Percentiles rank a stretch among this genome's conserved stretches.
phyloP scores from a whole-genome alignment of 2,329 filamentous ascomycete genomes.

The Microsporum audouinii region DNA sequence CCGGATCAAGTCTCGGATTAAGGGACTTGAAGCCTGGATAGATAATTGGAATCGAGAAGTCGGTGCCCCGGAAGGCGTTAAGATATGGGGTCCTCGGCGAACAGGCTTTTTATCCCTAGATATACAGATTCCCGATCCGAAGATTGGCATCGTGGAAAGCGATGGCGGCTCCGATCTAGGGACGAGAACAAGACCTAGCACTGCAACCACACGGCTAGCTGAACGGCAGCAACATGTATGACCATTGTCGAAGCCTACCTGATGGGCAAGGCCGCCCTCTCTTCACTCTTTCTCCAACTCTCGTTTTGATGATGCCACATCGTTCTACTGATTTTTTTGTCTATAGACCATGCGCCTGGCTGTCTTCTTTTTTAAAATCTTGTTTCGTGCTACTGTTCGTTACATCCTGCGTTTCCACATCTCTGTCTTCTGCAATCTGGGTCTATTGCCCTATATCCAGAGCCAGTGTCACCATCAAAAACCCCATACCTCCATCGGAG shows the following conservation, averaged over 20 bases:
- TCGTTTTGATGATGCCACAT: background rate
- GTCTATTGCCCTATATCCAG: background rate
- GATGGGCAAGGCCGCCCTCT: background rate
- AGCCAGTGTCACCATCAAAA: background rate
- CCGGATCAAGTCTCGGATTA: slow-evolving; percentile 59
- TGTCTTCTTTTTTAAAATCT: background rate
- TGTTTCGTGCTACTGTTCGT: background rate
- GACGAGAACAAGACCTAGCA: slow-evolving; percentile 27
- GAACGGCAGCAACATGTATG: background rate
- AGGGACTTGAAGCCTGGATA: slow-evolving; percentile 65
- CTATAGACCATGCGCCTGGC: background rate
- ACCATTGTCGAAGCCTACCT: background rate
- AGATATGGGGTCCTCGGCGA: slow-evolving; percentile 63
- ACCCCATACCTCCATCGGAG: background rate
- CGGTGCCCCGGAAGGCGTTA: slow-evolving; percentile 51
- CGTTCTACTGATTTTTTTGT: slow-evolving; percentile 1
- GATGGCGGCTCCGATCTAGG: slow-evolving; percentile 26
- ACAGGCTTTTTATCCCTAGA: slow-evolving; percentile 71
- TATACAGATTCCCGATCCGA: slow-evolving; percentile 42
- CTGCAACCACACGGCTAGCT: background rate
- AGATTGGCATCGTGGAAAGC: slow-evolving; percentile 35
- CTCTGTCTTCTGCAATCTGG: background rate
- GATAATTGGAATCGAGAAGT: slow-evolving; percentile 71
- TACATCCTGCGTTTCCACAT: background rate
- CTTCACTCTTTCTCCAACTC: background rate